phyloP scores from a whole-genome alignment of 306 rosid species.

The Mucuna pruriens region DNA sequence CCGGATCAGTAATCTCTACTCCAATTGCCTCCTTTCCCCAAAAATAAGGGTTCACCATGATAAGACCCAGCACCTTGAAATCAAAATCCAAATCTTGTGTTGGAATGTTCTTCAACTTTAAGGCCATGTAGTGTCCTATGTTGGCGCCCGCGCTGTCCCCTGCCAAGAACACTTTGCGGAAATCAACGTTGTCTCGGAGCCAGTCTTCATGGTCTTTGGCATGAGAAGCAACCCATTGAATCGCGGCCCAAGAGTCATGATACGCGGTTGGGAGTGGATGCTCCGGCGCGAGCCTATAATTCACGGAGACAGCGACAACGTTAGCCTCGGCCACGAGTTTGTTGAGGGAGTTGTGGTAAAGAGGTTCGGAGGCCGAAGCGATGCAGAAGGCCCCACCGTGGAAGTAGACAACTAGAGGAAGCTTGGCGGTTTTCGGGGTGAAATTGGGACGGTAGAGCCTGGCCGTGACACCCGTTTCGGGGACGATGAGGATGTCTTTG shows the following conservation, averaged over 20 bases:
- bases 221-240: slow-evolving; percentile 64
- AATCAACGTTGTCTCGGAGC: slow-evolving; percentile 60
- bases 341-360: slow-evolving; percentile 77
- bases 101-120: slow-evolving; percentile 33
- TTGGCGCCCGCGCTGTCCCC: slow-evolving; percentile 93
- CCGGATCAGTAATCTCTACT: slow-evolving; percentile 50
- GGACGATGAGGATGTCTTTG: slow-evolving; percentile 65
- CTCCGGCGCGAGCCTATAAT: slow-evolving; percentile 80
- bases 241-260: slow-evolving; percentile 75
- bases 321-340: slow-evolving; percentile 61
- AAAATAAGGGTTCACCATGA: slow-evolving; percentile 75
- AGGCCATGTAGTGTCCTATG: slow-evolving; percentile 67
- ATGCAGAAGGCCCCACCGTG: slow-evolving; percentile 87
- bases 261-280: slow-evolving; percentile 74
- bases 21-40: slow-evolving; percentile 83
- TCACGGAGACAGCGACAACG: slow-evolving; percentile 58
- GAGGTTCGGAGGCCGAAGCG: slow-evolving; percentile 66
- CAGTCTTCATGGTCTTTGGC: slow-evolving; percentile 47
- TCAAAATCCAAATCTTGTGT: not conserved
- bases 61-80: slow-evolving; percentile 56
- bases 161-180: slow-evolving; percentile 55
- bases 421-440: slow-evolving; percentile 35
- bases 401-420: slow-evolving; percentile 66
- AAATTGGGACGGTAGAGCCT: slow-evolving; percentile 61
- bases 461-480: slow-evolving; percentile 64